These are phyloP conservation scores for Vigna trinervia DNA, from an alignment of 306 rosid genomes.

Conservation along the genomic window DNA sequence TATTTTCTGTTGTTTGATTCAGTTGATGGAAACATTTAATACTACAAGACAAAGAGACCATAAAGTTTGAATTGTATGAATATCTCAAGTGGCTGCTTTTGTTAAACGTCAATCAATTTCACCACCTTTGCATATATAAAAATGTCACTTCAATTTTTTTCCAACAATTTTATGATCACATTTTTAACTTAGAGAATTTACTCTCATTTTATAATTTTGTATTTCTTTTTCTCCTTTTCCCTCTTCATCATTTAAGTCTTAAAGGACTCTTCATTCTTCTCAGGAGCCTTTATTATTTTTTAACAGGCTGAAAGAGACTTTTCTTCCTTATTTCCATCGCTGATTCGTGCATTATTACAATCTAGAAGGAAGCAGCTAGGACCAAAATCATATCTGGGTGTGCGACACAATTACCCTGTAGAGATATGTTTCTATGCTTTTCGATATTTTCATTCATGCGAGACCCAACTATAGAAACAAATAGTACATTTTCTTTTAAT, in stretches of 20 bases:
- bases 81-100: constrained; percentile 39
- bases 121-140: not conserved
- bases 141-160: constrained; percentile 1
- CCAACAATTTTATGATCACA: not conserved
- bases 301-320: constrained; percentile 14
- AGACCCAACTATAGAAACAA: constrained; percentile 15
- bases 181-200: not conserved
- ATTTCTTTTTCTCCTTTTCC: not conserved
- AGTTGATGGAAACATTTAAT: constrained; percentile 33
- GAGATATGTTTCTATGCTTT: constrained; percentile 36
- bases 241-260: constrained; percentile 30
- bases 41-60: constrained; percentile 23
- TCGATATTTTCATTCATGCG: constrained; percentile 9
- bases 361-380: constrained; percentile 41
- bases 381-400: constrained; percentile 31
- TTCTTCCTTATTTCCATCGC: constrained; percentile 16
- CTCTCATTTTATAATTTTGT: not conserved
- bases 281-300: not conserved
- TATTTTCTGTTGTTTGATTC: not conserved
- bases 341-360: constrained; percentile 36
- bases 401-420: constrained; percentile 27
- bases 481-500: constrained; percentile 3
- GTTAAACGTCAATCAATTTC: constrained; percentile 42
- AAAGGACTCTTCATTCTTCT: constrained; percentile 39
- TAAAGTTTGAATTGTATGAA: constrained; percentile 2